Conservation (phyloP, 2,329 filamentous ascomycete species). For the Chlorencoelia australis region DNA sequence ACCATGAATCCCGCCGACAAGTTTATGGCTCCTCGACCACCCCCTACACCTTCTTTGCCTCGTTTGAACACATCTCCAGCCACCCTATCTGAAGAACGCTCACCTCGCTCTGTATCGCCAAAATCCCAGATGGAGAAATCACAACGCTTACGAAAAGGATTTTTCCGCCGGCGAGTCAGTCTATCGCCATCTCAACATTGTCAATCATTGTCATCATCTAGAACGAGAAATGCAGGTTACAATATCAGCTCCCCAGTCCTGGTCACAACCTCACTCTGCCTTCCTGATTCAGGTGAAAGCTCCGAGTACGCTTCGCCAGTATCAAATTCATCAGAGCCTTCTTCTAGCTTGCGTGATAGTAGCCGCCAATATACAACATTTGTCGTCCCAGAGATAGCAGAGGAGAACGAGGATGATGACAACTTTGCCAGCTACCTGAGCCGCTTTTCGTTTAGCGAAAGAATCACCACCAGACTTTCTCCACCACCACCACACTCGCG, state of each 20-base stretch:
- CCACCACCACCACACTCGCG: conserved; percentile 18
- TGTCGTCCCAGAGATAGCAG: conserved; percentile 36
- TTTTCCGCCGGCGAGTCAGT: conserved; percentile 21
- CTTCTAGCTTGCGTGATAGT: not conserved
- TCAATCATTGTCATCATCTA: conserved; percentile 13
- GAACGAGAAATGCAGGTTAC: conserved; percentile 9
- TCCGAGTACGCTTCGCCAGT: conserved; percentile 33
- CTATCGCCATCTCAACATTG: conserved; percentile 12
- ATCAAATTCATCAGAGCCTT: not conserved
- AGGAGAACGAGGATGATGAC: conserved; percentile 47
- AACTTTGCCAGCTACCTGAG: conserved; percentile 43
- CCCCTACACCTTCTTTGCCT: conserved; percentile 37
- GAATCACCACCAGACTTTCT: conserved; percentile 18
- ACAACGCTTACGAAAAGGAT: conserved; percentile 21
- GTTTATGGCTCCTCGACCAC: conserved; percentile 58
- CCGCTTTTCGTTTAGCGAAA: conserved; percentile 13
- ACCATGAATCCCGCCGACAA: conserved; percentile 74
- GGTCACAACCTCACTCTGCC: conserved; percentile 5
- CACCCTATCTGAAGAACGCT: conserved; percentile 21
- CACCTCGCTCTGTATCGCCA: conserved; percentile 22
- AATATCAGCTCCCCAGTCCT: conserved; percentile 17
- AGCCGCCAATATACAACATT: conserved; percentile 12
- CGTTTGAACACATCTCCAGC: conserved; percentile 36
- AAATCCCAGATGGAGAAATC: conserved; percentile 16
- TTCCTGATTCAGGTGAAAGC: no score